Percentiles rank a stretch among this genome's conserved stretches.
These are phyloP conservation scores for Cladosporium sp. DNA, from an alignment of 2,329 filamentous ascomycete genomes.

Conservation along the genomic window DNA sequence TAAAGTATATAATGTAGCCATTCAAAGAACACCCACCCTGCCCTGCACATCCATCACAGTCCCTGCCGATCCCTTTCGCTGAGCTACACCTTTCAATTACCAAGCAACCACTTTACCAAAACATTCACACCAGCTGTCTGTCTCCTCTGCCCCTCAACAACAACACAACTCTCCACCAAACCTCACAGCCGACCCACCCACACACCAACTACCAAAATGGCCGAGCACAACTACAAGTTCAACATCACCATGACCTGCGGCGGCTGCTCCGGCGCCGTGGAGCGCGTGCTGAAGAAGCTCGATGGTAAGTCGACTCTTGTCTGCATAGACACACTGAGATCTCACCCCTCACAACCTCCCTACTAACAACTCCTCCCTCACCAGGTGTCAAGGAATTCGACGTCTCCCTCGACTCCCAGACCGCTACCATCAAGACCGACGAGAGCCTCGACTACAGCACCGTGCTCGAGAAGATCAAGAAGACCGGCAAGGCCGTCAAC, in stretches of 20 bases:
- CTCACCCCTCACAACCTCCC: neutral
- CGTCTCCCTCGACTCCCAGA: constrained; percentile 83
- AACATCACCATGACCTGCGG: constrained; percentile 91
- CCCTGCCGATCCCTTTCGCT: constrained; percentile 3
- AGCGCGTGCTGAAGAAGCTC: constrained; percentile 84
- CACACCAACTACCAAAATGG: constrained; percentile 53
- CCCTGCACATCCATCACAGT: neutral
- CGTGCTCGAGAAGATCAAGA: constrained; percentile 84
- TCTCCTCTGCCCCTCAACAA: neutral
- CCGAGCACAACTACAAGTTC: constrained; percentile 91
- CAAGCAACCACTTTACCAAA: constrained; percentile 6
- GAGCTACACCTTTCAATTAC: neutral
- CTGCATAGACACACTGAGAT: neutral
- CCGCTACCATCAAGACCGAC: constrained; percentile 72
- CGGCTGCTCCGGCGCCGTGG: constrained; percentile 92
- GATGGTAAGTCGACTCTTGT: constrained; percentile 20
- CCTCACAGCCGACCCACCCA: neutral
- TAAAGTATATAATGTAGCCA: neutral
- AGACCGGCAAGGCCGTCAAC: constrained; percentile 92
- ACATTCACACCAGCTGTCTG: neutral
- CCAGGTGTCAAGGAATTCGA: constrained; percentile 83
- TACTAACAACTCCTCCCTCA: neutral
- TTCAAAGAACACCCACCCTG: neutral
- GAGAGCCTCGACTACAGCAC: constrained; percentile 72
- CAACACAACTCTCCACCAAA: neutral